Evolutionary conservation across 768 basidiomycete genomes (phyloP), one percentile per base, ranked within the genome.

Genomic region (Cystobasidium tubakii): DNA sequence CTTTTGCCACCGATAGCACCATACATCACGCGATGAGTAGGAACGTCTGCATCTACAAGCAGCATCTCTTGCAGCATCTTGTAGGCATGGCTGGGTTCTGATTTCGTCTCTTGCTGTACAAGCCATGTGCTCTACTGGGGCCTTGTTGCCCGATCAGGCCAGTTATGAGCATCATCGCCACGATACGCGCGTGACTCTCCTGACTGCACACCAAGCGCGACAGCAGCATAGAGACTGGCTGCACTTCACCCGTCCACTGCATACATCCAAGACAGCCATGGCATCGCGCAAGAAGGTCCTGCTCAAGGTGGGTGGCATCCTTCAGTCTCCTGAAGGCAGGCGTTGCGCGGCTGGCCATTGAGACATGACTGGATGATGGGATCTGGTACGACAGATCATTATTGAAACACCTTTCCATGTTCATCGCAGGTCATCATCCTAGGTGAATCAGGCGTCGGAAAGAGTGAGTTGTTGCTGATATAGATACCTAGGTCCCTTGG

Each of bases 341-440:
- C n/a, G n/a, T n/a, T n/a, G n/a, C n/a, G n/a, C n/a, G n/a, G n/a
- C n/a, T n/a, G n/a, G n/a, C n/a, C n/a, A n/a, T n/a, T n/a, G n/a
- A 23, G 75, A 62, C 53, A 78, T 78, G n/a, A 53, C 55, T 60
- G 57, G 36, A 33, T 46, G 63, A 67, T 34, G 53, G 31, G 44
- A 29, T n/a, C 2, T 36, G 60, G 39, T n/a, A 29, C 21, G 15
- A 44, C 46, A 29, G 42, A 43, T 62, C 31, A 27, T 33, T 27
- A 15, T 10, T n/a, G 50, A 27, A 55, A 36, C n/a, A n/a, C n/a
- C n/a, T 44, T 19, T 23, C 50, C 66, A 36, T 50, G 12, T 9
- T 53, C 39, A 7, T n/a, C 12, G 25, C 78, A 97, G 95, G 94
- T 96, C 82, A 98, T 98, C 83, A 98, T 99, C 82, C 88, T 98